phyloP scores from a whole-genome alignment of 257 asterid species.

The Jasminum sambac region DNA sequence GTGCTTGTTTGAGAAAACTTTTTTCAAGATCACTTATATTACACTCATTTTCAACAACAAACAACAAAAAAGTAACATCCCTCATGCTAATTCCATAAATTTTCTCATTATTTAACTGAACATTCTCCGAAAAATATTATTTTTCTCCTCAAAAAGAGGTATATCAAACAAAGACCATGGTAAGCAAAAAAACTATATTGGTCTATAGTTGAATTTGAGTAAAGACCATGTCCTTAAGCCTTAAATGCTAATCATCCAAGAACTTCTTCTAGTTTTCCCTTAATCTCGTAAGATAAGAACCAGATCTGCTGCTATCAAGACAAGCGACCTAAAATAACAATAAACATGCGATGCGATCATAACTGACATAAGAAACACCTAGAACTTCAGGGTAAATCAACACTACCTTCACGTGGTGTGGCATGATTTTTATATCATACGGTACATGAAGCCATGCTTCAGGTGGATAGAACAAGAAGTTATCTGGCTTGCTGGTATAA shows the following conservation, averaged over 20 bases:
- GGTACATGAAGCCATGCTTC: constrained; percentile 99
- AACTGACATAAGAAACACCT: constrained; percentile 5
- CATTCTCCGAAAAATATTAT: no score
- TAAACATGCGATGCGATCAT: neutral
- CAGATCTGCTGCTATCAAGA: neutral
- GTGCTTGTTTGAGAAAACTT: no score
- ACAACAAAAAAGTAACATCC: no score
- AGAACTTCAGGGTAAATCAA: constrained; percentile 16
- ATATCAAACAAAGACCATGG: neutral
- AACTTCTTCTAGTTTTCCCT: neutral
- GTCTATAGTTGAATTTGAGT: neutral
- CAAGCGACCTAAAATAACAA: neutral
- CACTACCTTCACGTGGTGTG: constrained; percentile 91
- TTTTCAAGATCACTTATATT: no score
- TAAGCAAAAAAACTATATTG: neutral
- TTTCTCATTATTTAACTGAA: no score
- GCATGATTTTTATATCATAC: constrained; percentile 90
- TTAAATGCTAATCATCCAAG: neutral
- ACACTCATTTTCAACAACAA: no score
- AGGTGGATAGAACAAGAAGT: constrained; percentile 76
- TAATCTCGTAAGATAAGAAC: neutral
- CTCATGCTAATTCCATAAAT: no score
- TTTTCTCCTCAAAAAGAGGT: no score
- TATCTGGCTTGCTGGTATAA: constrained; percentile 94
- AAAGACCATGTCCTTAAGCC: neutral